Evolutionary conservation across 2,329 filamentous ascomycete genomes (phyloP).

Genomic region (Raffaelea arxii): DNA sequence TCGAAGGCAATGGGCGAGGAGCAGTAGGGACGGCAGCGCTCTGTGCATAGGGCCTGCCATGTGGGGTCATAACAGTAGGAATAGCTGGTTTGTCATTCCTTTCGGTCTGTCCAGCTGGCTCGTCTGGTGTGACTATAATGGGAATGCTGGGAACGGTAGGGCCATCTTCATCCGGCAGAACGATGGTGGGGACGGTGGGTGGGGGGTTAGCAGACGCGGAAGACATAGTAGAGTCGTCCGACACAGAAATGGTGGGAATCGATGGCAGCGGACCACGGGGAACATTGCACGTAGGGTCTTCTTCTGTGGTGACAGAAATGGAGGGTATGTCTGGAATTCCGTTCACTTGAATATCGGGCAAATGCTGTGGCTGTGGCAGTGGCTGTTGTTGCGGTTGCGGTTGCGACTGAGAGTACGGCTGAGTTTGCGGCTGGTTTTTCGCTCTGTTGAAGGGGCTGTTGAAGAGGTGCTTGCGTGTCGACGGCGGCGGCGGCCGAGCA

Average conservation of each 20-base stretch:
- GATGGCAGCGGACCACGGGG: too few relatives aligned
- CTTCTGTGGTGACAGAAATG: slow-evolving; percentile 35
- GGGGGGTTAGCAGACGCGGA: slow-evolving; percentile 11
- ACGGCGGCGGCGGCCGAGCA: too few relatives aligned
- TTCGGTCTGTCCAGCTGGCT: slow-evolving; percentile 10
- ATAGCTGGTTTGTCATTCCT: slow-evolving; percentile 18
- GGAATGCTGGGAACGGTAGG: slow-evolving; percentile 29
- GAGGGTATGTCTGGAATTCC: slow-evolving; percentile 35
- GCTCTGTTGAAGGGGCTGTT: too few relatives aligned
- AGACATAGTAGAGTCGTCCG: slow-evolving; percentile 14
- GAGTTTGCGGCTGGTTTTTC: slow-evolving; percentile 8
- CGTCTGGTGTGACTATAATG: slow-evolving; percentile 36
- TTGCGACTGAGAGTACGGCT: too few relatives aligned
- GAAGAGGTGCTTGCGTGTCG: too few relatives aligned
- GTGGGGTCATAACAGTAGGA: slow-evolving; percentile 30
- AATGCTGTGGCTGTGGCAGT: slow-evolving; percentile 21
- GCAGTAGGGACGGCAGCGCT: too few relatives aligned
- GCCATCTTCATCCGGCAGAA: slow-evolving; percentile 22
- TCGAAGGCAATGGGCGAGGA: too few relatives aligned
- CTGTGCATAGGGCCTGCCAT: slow-evolving; percentile 15
- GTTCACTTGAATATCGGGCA: slow-evolving; percentile 36
- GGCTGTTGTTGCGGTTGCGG: too few relatives aligned
- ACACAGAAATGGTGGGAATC: slow-evolving; percentile 25
- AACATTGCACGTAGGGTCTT: slow-evolving; percentile 9
- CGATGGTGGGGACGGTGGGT: slow-evolving; percentile 31